A percentile compares a stretch with the other conserved stretches of the same genome.
Conservation (phyloP, 2,329 filamentous ascomycete genomes). For the Orbilia javanica region DNA sequence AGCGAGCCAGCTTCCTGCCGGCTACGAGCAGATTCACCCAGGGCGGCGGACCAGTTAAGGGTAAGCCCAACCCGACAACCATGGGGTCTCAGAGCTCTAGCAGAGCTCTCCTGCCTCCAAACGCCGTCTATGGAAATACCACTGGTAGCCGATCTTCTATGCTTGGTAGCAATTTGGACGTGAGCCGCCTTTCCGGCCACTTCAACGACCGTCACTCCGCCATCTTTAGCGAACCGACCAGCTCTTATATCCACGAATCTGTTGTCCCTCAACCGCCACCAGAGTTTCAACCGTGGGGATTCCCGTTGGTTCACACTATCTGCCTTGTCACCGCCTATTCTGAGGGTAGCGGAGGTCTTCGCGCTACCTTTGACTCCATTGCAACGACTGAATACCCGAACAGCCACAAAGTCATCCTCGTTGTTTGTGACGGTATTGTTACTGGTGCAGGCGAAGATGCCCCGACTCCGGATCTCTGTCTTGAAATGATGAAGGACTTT, state of each 20-base stretch:
- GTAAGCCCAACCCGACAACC: slow-evolving; percentile 77
- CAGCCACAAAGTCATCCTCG: slow-evolving; percentile 96
- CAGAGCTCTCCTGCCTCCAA: slow-evolving; percentile 78
- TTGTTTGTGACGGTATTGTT: slow-evolving; percentile 97
- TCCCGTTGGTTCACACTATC: slow-evolving; percentile 90
- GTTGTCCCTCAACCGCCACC: slow-evolving; percentile 96
- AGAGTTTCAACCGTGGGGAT: slow-evolving; percentile 97
- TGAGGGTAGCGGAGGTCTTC: slow-evolving; percentile 90
- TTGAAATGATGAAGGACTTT: slow-evolving; percentile 95
- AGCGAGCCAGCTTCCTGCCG: slow-evolving; percentile 88
- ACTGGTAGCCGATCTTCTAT: slow-evolving; percentile 72
- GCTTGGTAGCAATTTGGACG: slow-evolving; percentile 63
- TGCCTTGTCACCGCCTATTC: slow-evolving; percentile 97
- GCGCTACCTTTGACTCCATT: slow-evolving; percentile 94
- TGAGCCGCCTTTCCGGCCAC: slow-evolving; percentile 66
- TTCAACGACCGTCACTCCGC: slow-evolving; percentile 56
- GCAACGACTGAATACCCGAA: slow-evolving; percentile 99
- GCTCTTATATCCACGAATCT: slow-evolving; percentile 82
- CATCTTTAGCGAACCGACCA: slow-evolving; percentile 55
- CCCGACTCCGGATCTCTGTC: slow-evolving; percentile 88
- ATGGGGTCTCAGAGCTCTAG: slow-evolving; percentile 92
- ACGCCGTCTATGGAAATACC: slow-evolving; percentile 75
- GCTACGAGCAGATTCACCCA: slow-evolving; percentile 90
- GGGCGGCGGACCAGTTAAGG: slow-evolving; percentile 72
- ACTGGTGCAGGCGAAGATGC: slow-evolving; percentile 89